Evolutionary conservation across 768 basidiomycete genomes (phyloP), one percentile per base, ranked within the genome.

Genomic region (Boletus vermiculosoides): DNA sequence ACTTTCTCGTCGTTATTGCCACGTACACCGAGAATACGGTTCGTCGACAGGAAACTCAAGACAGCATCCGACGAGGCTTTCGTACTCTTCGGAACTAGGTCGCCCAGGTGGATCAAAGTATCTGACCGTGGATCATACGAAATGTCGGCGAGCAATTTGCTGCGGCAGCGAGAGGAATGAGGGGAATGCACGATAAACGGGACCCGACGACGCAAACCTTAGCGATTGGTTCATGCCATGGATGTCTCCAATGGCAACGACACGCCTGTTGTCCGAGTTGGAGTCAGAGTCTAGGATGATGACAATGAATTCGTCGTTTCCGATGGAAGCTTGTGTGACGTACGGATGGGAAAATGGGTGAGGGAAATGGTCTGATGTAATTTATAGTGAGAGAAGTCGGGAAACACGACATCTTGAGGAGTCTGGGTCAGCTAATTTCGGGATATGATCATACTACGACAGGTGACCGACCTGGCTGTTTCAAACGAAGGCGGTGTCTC

Each of bases 1-100:
- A 94, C 83, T 59, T 81, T 81, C 72, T 98, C 93, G 74, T 98
- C 95, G 67, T 98, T 92, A 69, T 98, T 98, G 0, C 96, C 95
- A 31, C 95, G 84, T 4, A 97, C 92, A 16, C 93, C 94, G 23
- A 80, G 80, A 42, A 92, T 77, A 50, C 84, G 81, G 63, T 87
- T 69, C 10, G 73, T 65, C 3, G 84, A 73, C 79, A 97, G 79
- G 70, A 82, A 91, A 8, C 76, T 71, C 10, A 96, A 73, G 20
- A 89, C 78, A 7, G 80, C 76, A 56, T 87, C 70, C 0, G 90
- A 88, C n/a, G 80, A 79, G 36, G 79, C 60, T n/a, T 60, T 30
- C 52, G 81, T 78, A 0, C 79, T 69, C 71, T 90, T 95, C 22
- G 88, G 77, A 18, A 91, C 64, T 16, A 95, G 76, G 70, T 98